These are phyloP conservation scores for Casaregolazyma suthepensis DNA, from an alignment of 1,139 yeast species.

Conservation along the genomic window DNA sequence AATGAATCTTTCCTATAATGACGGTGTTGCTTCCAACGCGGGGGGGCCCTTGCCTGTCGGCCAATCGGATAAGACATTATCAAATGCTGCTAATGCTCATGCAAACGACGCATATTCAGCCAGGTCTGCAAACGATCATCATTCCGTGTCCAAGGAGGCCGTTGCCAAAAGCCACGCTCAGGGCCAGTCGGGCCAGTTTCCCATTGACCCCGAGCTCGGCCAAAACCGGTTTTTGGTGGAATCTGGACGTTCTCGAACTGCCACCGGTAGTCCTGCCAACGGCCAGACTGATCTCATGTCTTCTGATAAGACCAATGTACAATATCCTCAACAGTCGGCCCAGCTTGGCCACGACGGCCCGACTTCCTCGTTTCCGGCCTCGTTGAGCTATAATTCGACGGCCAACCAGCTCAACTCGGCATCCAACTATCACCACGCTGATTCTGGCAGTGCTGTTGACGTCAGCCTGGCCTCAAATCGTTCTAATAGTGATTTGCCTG, in stretches of 20 bases:
- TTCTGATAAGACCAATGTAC: constrained; percentile 1
- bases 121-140: neutral
- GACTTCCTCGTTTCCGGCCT: neutral
- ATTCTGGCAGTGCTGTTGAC: constrained; percentile 3
- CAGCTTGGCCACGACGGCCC: neutral
- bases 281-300: neutral
- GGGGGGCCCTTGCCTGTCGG: neutral
- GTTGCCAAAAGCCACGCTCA: neutral
- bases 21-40: neutral
- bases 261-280: neutral
- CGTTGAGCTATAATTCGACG: neutral
- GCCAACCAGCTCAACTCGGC: constrained; percentile 1
- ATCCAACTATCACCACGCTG: constrained; percentile 1
- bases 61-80: neutral
- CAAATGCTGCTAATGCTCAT: neutral
- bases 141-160: neutral
- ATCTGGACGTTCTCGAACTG: neutral
- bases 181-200: neutral
- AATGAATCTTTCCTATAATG: neutral
- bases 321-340: neutral
- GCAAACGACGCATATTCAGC: neutral
- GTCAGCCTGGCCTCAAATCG: constrained; percentile 1
- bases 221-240: constrained; percentile 1
- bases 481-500: constrained; percentile 1
- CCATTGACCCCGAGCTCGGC: constrained; percentile 8